Conservation (phyloP, 23 red algal species). For the Gracilariopsis chorda region DNA sequence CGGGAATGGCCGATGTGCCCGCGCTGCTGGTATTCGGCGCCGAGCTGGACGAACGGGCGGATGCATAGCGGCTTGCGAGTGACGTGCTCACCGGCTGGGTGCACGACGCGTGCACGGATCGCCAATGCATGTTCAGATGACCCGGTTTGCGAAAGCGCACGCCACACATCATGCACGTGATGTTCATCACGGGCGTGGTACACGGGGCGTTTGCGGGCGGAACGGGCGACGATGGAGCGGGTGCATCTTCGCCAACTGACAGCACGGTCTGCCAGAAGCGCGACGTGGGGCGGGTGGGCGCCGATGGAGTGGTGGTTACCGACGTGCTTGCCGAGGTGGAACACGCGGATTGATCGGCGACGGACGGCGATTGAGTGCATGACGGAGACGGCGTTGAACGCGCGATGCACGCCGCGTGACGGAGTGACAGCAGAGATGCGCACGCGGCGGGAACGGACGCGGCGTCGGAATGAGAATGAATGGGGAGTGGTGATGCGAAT, state of each 20-base stretch:
- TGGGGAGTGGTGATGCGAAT: neutral
- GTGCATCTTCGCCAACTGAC: neutral
- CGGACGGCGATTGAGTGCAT: neutral
- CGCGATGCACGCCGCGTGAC: neutral
- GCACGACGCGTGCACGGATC: constrained; percentile 60
- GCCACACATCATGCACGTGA: constrained; percentile 62
- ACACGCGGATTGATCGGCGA: too few species aligned
- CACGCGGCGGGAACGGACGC: neutral
- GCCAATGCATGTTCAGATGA: constrained; percentile 75
- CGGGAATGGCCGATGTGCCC: neutral
- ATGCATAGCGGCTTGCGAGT: too few species aligned
- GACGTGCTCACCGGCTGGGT: too few species aligned
- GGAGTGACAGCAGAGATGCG: constrained; percentile 3
- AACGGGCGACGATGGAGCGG: neutral
- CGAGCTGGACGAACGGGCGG: too few species aligned
- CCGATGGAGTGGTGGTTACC: neutral
- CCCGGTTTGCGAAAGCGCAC: constrained; percentile 70
- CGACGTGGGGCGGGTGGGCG: neutral
- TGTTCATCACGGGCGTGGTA: constrained; percentile 36
- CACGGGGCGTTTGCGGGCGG: neutral
- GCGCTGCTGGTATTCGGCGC: neutral
- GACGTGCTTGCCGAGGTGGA: too few species aligned
- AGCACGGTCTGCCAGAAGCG: constrained; percentile 37
- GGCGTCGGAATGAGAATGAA: neutral
- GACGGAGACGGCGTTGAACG: neutral